These are phyloP conservation scores for Schwanniomyces vanrijiae DNA, from an alignment of 805 yeast genomes.

Conservation along the genomic window DNA sequence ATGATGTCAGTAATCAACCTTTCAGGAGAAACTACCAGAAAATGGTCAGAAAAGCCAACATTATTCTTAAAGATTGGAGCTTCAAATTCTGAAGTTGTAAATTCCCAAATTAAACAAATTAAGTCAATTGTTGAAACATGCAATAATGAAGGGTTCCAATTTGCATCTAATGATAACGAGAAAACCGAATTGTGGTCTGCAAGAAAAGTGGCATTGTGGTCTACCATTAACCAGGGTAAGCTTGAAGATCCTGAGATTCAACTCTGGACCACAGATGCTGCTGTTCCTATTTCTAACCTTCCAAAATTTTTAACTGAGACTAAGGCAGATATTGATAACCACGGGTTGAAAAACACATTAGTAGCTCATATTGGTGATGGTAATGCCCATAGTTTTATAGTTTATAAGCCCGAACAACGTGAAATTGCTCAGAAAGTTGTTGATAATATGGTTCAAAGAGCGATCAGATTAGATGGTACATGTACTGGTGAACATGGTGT, in stretches of 20 bases:
- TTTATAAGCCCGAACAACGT: constrained; percentile 54
- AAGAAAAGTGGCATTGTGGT: constrained; percentile 58
- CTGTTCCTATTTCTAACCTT: constrained; percentile 72
- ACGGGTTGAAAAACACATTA: constrained; percentile 56
- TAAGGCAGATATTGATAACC: constrained; percentile 53
- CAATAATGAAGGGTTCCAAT: constrained; percentile 53
- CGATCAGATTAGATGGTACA: constrained; percentile 76
- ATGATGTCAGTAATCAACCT: constrained; percentile 68
- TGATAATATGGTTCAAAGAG: constrained; percentile 61
- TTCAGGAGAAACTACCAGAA: constrained; percentile 51
- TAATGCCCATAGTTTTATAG: constrained; percentile 68
- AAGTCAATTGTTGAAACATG: constrained; percentile 19
- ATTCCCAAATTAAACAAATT: constrained; percentile 41
- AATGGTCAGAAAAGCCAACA: constrained; percentile 62
- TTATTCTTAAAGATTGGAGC: constrained; percentile 60
- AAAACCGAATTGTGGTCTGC: constrained; percentile 74
- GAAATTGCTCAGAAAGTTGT: constrained; percentile 51
- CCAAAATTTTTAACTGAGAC: constrained; percentile 64
- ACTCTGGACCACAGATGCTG: constrained; percentile 78
- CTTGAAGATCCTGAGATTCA: constrained; percentile 41
- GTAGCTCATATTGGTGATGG: constrained; percentile 88
- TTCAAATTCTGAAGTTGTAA: constrained; percentile 20
- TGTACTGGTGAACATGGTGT: constrained; percentile 89
- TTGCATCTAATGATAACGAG: constrained; percentile 61
- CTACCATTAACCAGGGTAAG: constrained; percentile 34